Evolutionary conservation across 2,329 filamentous ascomycete genomes (phyloP), one percentile per base, ranked within the genome.

Genomic region (Hymenoscyphus repandus): DNA sequence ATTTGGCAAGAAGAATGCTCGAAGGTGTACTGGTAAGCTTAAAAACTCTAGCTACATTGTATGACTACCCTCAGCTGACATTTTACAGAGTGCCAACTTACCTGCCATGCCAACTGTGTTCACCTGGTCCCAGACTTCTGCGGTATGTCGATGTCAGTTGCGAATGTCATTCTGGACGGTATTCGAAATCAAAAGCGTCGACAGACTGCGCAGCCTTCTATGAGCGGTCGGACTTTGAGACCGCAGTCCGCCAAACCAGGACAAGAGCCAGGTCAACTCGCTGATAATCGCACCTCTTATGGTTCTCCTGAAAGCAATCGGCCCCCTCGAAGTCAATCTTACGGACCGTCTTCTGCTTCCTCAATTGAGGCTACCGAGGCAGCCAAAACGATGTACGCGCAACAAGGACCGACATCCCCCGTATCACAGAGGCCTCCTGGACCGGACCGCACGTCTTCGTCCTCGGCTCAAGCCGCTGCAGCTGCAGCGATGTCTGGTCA

Each of bases 51-150:
- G 31, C n/a, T 12, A 22, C n/a, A 11, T 22, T 5, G 2, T 33
- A 7, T 40, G 17, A 31, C 64, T 71, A 64, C n/a, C n/a, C n/a
- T 73, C 57, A 40, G 5, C 22, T 27, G 22, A 27, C 22, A 42
- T 47, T 55, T 30, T 56, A 52, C 64, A 84, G 93, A 99, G 81
- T 99, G 93, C 70, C 79, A 79, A 60, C 86, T 96, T 54, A 96
- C 92, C 20, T 92, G 88, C 56, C 93, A 99, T 70, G 85, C 90
- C 17, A 80, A 87, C 52, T 99, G 93, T 70, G 88, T 90, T 17
- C 93, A 99, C 70, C 81, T 99, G 60, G 92, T 99, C 31, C 93
- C 93, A 17, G 93, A 99, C 69, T 99, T 99, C 72, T 99, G 93
- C 68, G 93, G 93, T 61, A 99, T 99, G 90, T 95, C 90, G 27